Conservation (phyloP, 139 green algal species). For the Pycnococcus provasolii region DNA sequence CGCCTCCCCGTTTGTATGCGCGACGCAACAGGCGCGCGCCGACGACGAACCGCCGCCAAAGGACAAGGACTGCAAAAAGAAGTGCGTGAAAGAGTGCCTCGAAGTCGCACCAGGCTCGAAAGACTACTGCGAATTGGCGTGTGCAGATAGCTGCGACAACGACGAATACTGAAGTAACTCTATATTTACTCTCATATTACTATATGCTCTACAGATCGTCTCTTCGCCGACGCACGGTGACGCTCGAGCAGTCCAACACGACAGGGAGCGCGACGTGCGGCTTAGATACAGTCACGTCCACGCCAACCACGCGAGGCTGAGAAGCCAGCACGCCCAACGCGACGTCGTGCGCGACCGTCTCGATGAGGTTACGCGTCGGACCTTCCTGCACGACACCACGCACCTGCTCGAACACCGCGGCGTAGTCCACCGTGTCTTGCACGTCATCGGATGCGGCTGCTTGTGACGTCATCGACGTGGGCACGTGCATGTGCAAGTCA, state of each 20-base stretch:
- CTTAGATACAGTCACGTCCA: constrained; percentile 17
- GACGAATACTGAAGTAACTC: too few relatives aligned
- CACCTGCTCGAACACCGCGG: constrained; percentile 26
- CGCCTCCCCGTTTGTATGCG: too few relatives aligned
- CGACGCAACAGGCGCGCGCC: too few relatives aligned
- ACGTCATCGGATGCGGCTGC: constrained; percentile 25
- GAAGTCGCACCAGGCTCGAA: constrained; percentile 11
- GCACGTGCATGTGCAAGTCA: constrained; percentile 25
- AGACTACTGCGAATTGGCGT: constrained; percentile 14
- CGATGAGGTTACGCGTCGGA: constrained; percentile 12
- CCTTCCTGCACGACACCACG: constrained; percentile 1
- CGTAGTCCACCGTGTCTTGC: constrained; percentile 34
- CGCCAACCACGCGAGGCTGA: not conserved
- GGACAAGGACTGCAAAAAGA: too few relatives aligned
- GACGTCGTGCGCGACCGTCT: constrained; percentile 15
- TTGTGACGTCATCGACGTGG: not conserved
- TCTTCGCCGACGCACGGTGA: too few relatives aligned
- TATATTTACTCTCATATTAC: too few relatives aligned
- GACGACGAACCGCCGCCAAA: too few relatives aligned
- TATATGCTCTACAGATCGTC: too few relatives aligned
- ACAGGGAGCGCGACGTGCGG: constrained; percentile 23
- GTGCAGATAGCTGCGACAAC: constrained; percentile 7
- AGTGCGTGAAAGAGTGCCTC: constrained; percentile 11
- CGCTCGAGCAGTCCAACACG: constrained; percentile 7
- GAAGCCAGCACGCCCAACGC: not conserved